These are phyloP conservation scores for Rosa persica DNA, from an alignment of 306 rosid genomes.

Conservation along the genomic window DNA sequence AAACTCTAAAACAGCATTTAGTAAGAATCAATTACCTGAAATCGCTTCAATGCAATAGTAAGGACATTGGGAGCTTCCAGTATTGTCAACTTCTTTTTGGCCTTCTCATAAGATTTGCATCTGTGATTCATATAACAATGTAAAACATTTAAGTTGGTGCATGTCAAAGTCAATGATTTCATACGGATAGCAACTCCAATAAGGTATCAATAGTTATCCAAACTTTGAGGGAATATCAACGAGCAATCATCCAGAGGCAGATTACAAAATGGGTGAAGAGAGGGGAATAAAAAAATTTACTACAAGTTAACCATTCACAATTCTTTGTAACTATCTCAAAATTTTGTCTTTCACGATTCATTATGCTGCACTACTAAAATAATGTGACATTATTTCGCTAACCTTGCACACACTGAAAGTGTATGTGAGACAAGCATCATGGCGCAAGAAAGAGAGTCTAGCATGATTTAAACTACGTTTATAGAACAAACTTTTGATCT, in stretches of 20 bases:
- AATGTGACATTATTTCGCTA: not conserved
- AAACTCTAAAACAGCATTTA: not conserved
- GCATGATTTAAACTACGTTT: not conserved
- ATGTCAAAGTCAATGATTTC: not conserved
- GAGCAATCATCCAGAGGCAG: not conserved
- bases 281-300: not conserved
- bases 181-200: not conserved
- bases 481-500: not conserved
- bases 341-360: not conserved
- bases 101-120: conserved; percentile 93
- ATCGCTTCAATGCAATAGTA: conserved; percentile 92
- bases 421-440: not conserved
- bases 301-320: not conserved
- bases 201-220: not conserved
- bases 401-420: not conserved
- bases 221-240: not conserved
- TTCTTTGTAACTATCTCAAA: not conserved
- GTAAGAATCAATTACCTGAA: conserved; percentile 62
- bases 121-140: conserved; percentile 41
- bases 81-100: conserved; percentile 90
- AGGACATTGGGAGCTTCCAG: conserved; percentile 94
- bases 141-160: not conserved
- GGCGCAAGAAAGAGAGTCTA: not conserved
- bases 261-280: not conserved
- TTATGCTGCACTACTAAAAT: not conserved